Evolutionary conservation across 495 filamentous ascomycete species (phyloP), one percentile per base, ranked within the genome.

Genomic region (Annulohypoxylon moriforme): DNA sequence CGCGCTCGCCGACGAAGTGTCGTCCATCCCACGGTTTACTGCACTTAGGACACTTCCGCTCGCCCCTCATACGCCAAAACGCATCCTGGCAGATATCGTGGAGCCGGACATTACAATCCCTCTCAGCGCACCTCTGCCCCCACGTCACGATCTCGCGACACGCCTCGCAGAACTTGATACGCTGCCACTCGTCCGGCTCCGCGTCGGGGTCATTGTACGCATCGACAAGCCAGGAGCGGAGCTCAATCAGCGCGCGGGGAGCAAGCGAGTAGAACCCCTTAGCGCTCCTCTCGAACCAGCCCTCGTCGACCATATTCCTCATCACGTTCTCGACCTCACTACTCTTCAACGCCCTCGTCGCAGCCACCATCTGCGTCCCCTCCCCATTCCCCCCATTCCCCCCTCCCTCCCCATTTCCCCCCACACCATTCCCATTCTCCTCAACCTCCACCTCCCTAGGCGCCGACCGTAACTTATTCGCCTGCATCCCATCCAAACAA

Each of bases 81-180:
- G 86, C 89, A 2, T 86, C 85, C 50, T 87, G 83, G 76, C 95
- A 98, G 25, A 90, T 85, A 58, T 94, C 88, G 77, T 98, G 95
- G 18, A 97, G 78, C 18, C 95, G 84, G 3, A 90, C 84, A 13
- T 68, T 75, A 74, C 95, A 98, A 18, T 88, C 84, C 16, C 84
- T 80, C 38, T 92, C 86, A 4, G 83, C 78, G 78, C 95, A 98
- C 20, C 95, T 88, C 85, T 95, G 90, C 4, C 95, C 95, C 67
- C 92, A 81, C 7, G 94, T 98, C 63, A 98, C 87, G 62, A 98
- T 92, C 78, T 98, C 94, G 79, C 88, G 92, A 78, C 96, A 99
- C 1, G 92, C 93, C 77, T 90, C 86, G 80, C 96, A 99, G 65
- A 89, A 88, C 87, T 96, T 97, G 77, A 99, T 91, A 67, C 86